Percentiles rank a stretch among this genome's conserved stretches.
Evolutionary conservation across 2,329 filamentous ascomycete genomes (phyloP).

Genomic region (Ophiosphaerella korrae): DNA sequence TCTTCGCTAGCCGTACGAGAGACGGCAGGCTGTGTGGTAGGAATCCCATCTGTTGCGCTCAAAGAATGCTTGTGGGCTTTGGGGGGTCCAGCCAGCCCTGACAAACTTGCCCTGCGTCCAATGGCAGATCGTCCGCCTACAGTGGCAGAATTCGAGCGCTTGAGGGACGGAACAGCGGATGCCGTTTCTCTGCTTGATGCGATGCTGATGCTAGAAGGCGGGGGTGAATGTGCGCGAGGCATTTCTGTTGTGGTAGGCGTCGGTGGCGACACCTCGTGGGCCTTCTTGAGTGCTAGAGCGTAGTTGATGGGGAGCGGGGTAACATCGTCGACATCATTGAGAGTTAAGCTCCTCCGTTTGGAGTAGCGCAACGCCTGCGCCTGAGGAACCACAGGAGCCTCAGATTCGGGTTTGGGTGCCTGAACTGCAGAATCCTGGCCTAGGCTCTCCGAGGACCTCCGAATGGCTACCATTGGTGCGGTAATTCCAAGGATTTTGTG

Average conservation of each 20-base stretch:
- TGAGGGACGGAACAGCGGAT: slow-evolving; percentile 24
- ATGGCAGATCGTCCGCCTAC: slow-evolving; percentile 41
- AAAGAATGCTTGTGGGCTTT: slow-evolving; percentile 33
- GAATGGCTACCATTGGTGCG: slow-evolving; percentile 21
- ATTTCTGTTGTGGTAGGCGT: slow-evolving; percentile 13
- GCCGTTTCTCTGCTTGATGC: slow-evolving; percentile 26
- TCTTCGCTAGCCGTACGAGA: slow-evolving; percentile 40
- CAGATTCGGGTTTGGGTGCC: slow-evolving; percentile 6
- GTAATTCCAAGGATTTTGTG: slow-evolving; percentile 50
- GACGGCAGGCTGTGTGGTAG: slow-evolving; percentile 20
- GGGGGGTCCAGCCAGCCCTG: slow-evolving; percentile 27
- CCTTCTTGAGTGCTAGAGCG: slow-evolving; percentile 42
- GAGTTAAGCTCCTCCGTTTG: slow-evolving; percentile 38
- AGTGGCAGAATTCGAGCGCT: slow-evolving; percentile 35
- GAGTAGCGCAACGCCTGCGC: slow-evolving; percentile 28
- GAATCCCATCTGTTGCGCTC: slow-evolving; percentile 28
- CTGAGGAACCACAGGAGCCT: slow-evolving; percentile 17
- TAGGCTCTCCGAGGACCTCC: slow-evolving; percentile 14
- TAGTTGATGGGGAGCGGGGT: slow-evolving; percentile 49
- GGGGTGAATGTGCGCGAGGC: slow-evolving; percentile 14
- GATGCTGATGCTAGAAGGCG: slow-evolving; percentile 24
- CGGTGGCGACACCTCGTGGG: slow-evolving; percentile 29
- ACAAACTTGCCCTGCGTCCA: slow-evolving; percentile 28
- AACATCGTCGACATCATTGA: slow-evolving; percentile 42
- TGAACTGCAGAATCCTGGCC: slow-evolving; percentile 1